Base-by-base conservation (phyloP, 768 basidiomycete genomes). In the Collybia mongolica region DNA sequence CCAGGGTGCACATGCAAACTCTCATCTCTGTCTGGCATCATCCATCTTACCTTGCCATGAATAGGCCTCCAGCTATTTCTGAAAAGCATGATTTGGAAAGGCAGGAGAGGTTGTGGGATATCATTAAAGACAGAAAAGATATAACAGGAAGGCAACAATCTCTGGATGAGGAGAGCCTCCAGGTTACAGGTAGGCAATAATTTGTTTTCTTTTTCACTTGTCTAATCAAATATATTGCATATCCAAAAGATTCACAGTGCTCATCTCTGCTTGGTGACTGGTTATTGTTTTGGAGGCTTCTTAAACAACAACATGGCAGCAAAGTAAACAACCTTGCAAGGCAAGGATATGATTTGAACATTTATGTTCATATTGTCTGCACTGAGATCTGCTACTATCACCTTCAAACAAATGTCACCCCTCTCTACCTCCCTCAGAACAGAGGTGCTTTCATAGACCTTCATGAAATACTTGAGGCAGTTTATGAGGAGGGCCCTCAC, bases 21-120 rank as follows among this genome's bases (percentile, higher is more conserved):
- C 28, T 57, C 4, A 52, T 57, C 17, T 48, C 49, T 28, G 36
- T 57, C n/a, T 57, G 56, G 56, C 56, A 57, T 38, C 56, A 57
- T 43, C 53, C 53, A 9, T 28, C 49, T 22, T 57, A 54, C 45
- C 45, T 54, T 29, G 14, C 28, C 15, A 5, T 5, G 2, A 29
- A 40, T 11, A 42, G 40, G n/a, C 56, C 49, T 11, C 56, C 54
- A 43, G 36, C 47, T n/a, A 46, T 57, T 12, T 54, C 54, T 22
- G 39, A 44, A 8, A 28, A 50, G 22, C 39, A 47, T 36, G 23
- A 43, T 17, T 18, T 26, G 38, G 49, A 52, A 23, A 43, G 45
- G 32, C 15, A 42, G 26, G 17, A 19, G 22, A 46, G 19, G 15
- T 12, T 38, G n/a, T 17, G 20, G 8, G 35, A 45, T 18, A 17